phyloP scores from a whole-genome alignment of 2,329 filamentous ascomycete genomes.

The Didymella exigua region DNA sequence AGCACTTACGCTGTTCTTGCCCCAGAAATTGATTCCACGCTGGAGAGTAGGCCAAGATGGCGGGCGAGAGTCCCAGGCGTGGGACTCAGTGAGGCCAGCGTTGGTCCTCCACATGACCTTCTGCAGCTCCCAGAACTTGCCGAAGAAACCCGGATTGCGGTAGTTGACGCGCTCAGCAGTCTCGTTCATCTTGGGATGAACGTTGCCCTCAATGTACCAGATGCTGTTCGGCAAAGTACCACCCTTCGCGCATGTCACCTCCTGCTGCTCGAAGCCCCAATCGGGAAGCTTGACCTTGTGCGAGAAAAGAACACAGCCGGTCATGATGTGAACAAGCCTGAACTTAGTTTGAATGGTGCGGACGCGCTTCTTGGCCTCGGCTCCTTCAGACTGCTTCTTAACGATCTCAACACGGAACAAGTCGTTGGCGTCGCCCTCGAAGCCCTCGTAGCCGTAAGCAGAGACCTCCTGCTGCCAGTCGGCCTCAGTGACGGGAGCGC shows the following conservation, averaged over 20 bases:
- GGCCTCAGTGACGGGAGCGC: slow-evolving; percentile 55
- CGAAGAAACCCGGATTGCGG: slow-evolving; percentile 89
- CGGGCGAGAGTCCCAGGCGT: slow-evolving; percentile 97
- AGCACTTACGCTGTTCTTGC: slow-evolving; percentile 67
- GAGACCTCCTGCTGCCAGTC: slow-evolving; percentile 93
- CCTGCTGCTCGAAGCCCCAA: slow-evolving; percentile 97
- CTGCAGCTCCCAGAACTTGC: slow-evolving; percentile 97
- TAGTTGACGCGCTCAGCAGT: slow-evolving; percentile 96
- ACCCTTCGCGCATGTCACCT: slow-evolving; percentile 93
- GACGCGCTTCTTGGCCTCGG: slow-evolving; percentile 79
- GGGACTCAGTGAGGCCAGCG: slow-evolving; percentile 91
- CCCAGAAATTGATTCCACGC: slow-evolving; percentile 99
- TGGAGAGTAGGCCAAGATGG: slow-evolving; percentile 89
- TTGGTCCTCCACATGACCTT: slow-evolving; percentile 99
- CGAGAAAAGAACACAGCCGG: slow-evolving; percentile 92
- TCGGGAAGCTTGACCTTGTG: slow-evolving; percentile 99
- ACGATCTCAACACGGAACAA: slow-evolving; percentile 94
- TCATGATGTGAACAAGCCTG: slow-evolving; percentile 93
- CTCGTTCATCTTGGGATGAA: slow-evolving; percentile 74
- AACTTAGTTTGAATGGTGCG: slow-evolving; percentile 98
- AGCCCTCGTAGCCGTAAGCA: slow-evolving; percentile 96
- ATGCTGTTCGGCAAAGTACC: slow-evolving; percentile 94
- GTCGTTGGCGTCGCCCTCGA: slow-evolving; percentile 96
- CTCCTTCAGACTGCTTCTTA: slow-evolving; percentile 81
- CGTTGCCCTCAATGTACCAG: slow-evolving; percentile 94